Percentiles rank a stretch among this genome's conserved stretches.
Conservation (phyloP, 768 basidiomycete genomes). For the Phanerochaete sordida region DNA sequence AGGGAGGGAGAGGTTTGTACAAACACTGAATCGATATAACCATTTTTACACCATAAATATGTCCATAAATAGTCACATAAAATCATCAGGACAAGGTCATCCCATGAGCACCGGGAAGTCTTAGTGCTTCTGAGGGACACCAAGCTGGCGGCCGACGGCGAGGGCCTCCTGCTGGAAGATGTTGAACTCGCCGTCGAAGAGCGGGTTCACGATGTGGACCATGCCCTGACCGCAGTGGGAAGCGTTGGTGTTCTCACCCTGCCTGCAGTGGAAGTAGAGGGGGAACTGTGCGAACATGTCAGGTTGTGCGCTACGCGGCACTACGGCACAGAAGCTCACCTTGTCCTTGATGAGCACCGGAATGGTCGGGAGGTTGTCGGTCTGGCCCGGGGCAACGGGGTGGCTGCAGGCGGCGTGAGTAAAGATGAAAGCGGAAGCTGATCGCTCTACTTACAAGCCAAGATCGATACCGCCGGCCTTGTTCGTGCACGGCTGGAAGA, state of each 20-base stretch:
- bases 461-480: conserved; percentile 22
- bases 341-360: conserved; percentile 23
- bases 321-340: not conserved
- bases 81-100: not conserved
- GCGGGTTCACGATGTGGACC: conserved; percentile 31
- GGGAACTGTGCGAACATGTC: conserved; percentile 7
- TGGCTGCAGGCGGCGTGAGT: conserved; percentile 12
- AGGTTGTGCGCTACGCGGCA: not conserved
- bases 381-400: conserved; percentile 17
- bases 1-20: not conserved
- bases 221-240: conserved; percentile 23
- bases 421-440: not conserved
- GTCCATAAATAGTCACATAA: not conserved
- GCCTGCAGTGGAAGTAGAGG: conserved; percentile 25
- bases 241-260: conserved; percentile 7
- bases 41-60: not conserved
- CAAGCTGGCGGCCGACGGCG: conserved; percentile 32
- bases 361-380: conserved; percentile 12
- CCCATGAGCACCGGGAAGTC: not conserved
- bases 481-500: conserved; percentile 24
- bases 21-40: not conserved
- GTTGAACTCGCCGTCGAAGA: conserved; percentile 29
- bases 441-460: conserved; percentile 23
- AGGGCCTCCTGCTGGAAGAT: conserved; percentile 53
- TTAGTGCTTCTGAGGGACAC: not conserved